Evolutionary conservation across 2,329 filamentous ascomycete genomes (phyloP), one percentile per base, ranked within the genome.

Genomic region (Pestalotiopsis sp.): DNA sequence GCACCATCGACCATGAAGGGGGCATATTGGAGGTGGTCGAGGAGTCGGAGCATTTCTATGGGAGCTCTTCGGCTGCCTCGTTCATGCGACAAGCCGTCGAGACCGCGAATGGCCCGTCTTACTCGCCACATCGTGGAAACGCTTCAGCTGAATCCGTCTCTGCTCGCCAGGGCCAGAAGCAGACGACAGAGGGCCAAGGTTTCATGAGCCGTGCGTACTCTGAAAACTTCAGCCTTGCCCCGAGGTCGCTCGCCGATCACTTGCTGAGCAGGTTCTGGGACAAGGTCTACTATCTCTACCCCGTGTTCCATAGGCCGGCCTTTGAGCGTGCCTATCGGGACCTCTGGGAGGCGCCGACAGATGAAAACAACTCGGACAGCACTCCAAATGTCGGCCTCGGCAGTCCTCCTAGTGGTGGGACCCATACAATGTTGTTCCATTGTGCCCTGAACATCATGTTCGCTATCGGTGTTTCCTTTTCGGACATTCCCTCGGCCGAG

Each of bases 361-460:
- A 64, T 5, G 13, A 9, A 11, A 35, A 52, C 61, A 22, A 24
- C 39, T 48, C 39, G n/a, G 58, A 39, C 3, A 52, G 44, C 14
- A 38, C n/a, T 61, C 26, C 26, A n/a, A n/a, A 35, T 10, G 58
- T 64, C 20, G 61, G 61, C 17, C 61, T 64, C 30, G 61, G 61
- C 7, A 64, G 61, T 22, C 39, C 61, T 40, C 61, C 44, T 3
- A 20, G 30, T 26, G 39, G 20, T 4, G 20, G 14, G 3, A 22
- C 61, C 17, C 38, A 64, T 26, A 64, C 39, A 3, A 44, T 48
- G 13, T 11, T 48, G n/a, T 64, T 64, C 17, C 61, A 64, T 24
- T 64, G 44, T 52, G 61, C 39, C 26, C 20, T 64, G 20, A 64
- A 64, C 24, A 55, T 39, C 20, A 64, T 64, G 24, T 64, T 64